Conservation (phyloP, 768 basidiomycete genomes). For the Tricholoma terreum region DNA sequence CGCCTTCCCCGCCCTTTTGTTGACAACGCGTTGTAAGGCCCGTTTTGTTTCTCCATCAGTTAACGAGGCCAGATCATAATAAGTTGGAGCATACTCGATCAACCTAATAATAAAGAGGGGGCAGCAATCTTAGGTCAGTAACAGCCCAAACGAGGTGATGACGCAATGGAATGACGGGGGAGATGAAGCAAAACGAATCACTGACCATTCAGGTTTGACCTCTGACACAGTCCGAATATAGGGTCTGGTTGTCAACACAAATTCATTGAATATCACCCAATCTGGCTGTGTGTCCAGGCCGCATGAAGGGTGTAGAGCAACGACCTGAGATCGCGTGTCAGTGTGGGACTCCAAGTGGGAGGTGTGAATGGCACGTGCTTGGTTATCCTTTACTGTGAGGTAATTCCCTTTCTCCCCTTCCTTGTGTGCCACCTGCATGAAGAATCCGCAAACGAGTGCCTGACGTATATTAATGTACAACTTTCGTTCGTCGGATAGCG, state of each 20-base stretch:
- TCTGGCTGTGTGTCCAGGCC: constrained; percentile 86
- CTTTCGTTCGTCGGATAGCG: constrained; percentile 64
- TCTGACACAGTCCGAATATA: constrained; percentile 94
- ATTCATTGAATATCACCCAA: constrained; percentile 94
- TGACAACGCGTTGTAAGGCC: constrained; percentile 50
- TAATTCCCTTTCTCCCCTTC: constrained; percentile 90
- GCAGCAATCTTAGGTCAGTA: neutral
- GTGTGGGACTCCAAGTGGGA: neutral
- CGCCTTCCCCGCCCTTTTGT: constrained; percentile 50
- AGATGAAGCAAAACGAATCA: constrained; percentile 5
- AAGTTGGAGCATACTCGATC: constrained; percentile 41
- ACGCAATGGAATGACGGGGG: neutral
- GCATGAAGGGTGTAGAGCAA: constrained; percentile 81
- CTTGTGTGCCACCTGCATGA: constrained; percentile 97
- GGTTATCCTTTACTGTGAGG: constrained; percentile 92
- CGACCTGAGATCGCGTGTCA: constrained; percentile 41
- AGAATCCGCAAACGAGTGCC: constrained; percentile 89
- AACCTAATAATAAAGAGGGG: constrained; percentile 32
- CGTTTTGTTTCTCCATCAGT: constrained; percentile 70
- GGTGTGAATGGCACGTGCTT: constrained; percentile 43
- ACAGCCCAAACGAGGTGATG: constrained; percentile 1
- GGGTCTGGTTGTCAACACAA: constrained; percentile 83
- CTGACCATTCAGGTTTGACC: constrained; percentile 81
- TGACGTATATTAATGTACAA: constrained; percentile 74
- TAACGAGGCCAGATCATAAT: constrained; percentile 69